A percentile compares a stretch with the other conserved stretches of the same genome.
Conservation (phyloP, 495 filamentous ascomycete species). For the Pseudoneurospora amorphoporcata region DNA sequence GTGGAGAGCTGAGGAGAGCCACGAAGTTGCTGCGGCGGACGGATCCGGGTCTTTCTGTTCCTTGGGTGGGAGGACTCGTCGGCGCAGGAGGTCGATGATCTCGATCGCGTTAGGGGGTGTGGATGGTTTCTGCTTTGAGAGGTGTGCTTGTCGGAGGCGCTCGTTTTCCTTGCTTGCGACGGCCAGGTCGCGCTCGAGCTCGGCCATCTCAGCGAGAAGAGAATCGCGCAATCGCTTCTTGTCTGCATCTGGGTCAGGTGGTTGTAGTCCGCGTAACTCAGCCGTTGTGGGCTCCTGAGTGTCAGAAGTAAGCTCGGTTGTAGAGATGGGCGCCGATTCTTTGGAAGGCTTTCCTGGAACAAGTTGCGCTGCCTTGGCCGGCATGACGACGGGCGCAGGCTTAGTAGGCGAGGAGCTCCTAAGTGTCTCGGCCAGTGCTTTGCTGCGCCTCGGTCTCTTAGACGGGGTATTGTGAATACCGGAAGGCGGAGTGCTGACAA, state of each 20-base stretch:
- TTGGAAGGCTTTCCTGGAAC: conserved; percentile 1
- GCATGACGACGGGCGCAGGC: conserved; percentile 15
- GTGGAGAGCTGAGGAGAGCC: conserved; percentile 31
- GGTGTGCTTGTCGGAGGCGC: conserved; percentile 23
- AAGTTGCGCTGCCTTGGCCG: background rate
- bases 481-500: conserved; percentile 38
- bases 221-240: conserved; percentile 30
- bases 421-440: conserved; percentile 26
- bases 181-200: conserved; percentile 26
- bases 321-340: background rate
- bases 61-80: conserved; percentile 28
- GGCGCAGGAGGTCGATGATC: conserved; percentile 27
- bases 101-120: conserved; percentile 18
- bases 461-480: conserved; percentile 47
- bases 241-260: conserved; percentile 26
- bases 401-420: conserved; percentile 38
- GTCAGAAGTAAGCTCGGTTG: background rate
- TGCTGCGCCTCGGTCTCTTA: conserved; percentile 29
- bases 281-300: conserved; percentile 5
- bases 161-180: conserved; percentile 30
- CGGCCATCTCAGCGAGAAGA: conserved; percentile 26
- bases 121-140: conserved; percentile 6
- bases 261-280: conserved; percentile 25
- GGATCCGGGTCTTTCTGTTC: conserved; percentile 15
- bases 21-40: conserved; percentile 8